phyloP scores from a whole-genome alignment of 2,329 filamentous ascomycete genomes.

The Didymella pomorum region DNA sequence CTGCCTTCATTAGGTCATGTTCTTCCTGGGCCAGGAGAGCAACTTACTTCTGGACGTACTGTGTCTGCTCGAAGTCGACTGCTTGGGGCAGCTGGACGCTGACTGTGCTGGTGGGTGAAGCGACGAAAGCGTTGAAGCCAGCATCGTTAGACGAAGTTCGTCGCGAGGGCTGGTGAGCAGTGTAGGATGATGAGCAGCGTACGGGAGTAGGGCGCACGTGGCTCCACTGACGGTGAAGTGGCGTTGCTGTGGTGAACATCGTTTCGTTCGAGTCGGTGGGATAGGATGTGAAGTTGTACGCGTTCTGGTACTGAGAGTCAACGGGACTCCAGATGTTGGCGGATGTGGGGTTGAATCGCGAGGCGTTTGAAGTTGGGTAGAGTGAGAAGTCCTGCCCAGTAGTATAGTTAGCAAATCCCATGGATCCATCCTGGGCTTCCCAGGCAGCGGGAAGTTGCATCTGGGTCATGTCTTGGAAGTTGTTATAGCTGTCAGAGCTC shows the following conservation, averaged over 20 bases:
- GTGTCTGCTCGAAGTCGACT: slow-evolving; percentile 36
- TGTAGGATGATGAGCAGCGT: slow-evolving; percentile 43
- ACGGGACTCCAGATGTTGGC: slow-evolving; percentile 36
- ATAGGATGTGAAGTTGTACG: slow-evolving; percentile 40
- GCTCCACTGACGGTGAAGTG: slow-evolving; percentile 35
- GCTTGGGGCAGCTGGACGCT: slow-evolving; percentile 35
- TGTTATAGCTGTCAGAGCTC: slow-evolving; percentile 47
- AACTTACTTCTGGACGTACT: slow-evolving; percentile 33
- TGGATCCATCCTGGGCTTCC: slow-evolving; percentile 43
- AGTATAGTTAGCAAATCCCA: slow-evolving; percentile 50
- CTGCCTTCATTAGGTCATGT: slow-evolving; percentile 24
- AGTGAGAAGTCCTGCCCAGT: slow-evolving; percentile 48
- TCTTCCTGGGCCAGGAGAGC: too few relatives aligned
- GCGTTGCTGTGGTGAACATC: slow-evolving; percentile 32
- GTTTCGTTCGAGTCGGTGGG: slow-evolving; percentile 29
- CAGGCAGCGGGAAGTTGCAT: slow-evolving; percentile 44
- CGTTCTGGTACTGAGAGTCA: slow-evolving; percentile 39
- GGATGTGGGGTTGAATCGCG: slow-evolving; percentile 34
- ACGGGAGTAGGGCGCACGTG: slow-evolving; percentile 31
- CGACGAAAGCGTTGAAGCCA: slow-evolving; percentile 38
- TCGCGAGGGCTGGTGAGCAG: slow-evolving; percentile 31
- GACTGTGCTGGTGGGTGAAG: slow-evolving; percentile 44
- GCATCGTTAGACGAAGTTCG: slow-evolving; percentile 37
- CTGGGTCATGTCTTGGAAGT: slow-evolving; percentile 48
- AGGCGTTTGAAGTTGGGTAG: slow-evolving; percentile 36